Evolutionary conservation across 495 filamentous ascomycete genomes (phyloP), one percentile per base, ranked within the genome.

Genomic region (Tuber microsphaerosporum): DNA sequence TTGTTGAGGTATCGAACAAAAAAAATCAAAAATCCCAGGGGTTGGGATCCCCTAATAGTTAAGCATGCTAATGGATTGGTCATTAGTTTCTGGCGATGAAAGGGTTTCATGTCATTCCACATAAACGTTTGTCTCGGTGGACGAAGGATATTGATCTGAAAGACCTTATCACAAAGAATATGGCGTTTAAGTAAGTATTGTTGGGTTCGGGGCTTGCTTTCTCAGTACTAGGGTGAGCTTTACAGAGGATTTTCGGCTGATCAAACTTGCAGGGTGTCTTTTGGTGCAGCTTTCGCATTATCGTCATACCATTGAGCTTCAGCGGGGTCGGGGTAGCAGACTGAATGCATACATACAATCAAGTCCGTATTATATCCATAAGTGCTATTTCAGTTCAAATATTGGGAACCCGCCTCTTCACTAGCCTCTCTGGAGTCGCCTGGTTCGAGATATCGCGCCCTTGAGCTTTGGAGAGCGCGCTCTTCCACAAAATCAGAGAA

Each of bases 141-240:
- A 78, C 73, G n/a, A 74, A 79, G 43, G 71, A 77, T 31, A 74
- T 82, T 22, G 77, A 81, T 68, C 74, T 81, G 8, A 79, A 71
- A 41, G 75, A 71, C 4, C n/a, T 82, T 34, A 61, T 82, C 37
- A 79, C 70, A 61, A 46, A 75, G 73, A 80, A 82, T 71, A 82
- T 77, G 48, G 73, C 81, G 41, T 81, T 81, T 68, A 82, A 81
- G 80, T 82, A 79, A 71, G 76, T 77, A 16, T 71, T 41, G 20
- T 20, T 72, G n/a, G 42, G 48, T n/a, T 74, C 19, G 68, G 41
- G n/a, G 17, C 31, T 16, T 70, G 16, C 26, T 22, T 41, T 22
- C 14, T 31, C 39, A 70, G 69, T 10, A 26, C 5, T 1, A 31
- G 26, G 37, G 37, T 44, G 44, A 22, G 8, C 17, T 9, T 37